These are phyloP conservation scores for Boletus edulis DNA, from an alignment of 768 basidiomycete species.

Conservation along the genomic window DNA sequence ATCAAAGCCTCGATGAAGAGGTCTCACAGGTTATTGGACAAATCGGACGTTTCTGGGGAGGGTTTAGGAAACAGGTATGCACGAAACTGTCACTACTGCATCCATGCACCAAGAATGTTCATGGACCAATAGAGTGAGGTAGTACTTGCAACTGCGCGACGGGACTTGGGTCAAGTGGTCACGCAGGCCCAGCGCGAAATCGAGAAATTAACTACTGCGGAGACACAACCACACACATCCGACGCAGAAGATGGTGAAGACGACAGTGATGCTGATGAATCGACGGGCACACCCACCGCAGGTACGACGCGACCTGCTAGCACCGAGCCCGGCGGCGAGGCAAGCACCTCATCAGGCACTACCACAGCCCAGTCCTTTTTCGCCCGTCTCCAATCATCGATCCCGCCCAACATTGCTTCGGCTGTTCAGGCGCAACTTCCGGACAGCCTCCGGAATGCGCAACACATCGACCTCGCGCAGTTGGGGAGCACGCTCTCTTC, in stretches of 20 bases:
- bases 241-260: conserved; percentile 20
- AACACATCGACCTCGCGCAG: conserved; percentile 66
- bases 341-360: conserved; percentile 15
- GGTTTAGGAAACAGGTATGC: conserved; percentile 83
- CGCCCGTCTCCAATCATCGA: conserved; percentile 66
- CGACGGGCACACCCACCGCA: conserved; percentile 26
- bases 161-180: conserved; percentile 71
- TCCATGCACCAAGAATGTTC: not conserved
- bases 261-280: conserved; percentile 24
- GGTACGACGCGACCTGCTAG: conserved; percentile 18
- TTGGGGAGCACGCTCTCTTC: conserved; percentile 59
- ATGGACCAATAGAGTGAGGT: conserved; percentile 56
- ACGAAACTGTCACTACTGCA: not conserved
- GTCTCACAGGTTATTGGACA: conserved; percentile 88
- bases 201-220: conserved; percentile 50
- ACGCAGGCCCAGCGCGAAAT: conserved; percentile 78
- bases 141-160: conserved; percentile 65
- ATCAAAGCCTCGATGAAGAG: conserved; percentile 75
- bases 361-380: conserved; percentile 48
- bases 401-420: conserved; percentile 72
- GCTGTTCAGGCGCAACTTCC: conserved; percentile 68
- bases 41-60: conserved; percentile 85
- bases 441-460: conserved; percentile 60
- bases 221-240: conserved; percentile 19
- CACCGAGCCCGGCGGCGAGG: conserved; percentile 15